A percentile compares a stretch with the other conserved stretches of the same genome.
Conservation (phyloP, 495 filamentous ascomycete genomes). For the Thermothielavioides terrestris region DNA sequence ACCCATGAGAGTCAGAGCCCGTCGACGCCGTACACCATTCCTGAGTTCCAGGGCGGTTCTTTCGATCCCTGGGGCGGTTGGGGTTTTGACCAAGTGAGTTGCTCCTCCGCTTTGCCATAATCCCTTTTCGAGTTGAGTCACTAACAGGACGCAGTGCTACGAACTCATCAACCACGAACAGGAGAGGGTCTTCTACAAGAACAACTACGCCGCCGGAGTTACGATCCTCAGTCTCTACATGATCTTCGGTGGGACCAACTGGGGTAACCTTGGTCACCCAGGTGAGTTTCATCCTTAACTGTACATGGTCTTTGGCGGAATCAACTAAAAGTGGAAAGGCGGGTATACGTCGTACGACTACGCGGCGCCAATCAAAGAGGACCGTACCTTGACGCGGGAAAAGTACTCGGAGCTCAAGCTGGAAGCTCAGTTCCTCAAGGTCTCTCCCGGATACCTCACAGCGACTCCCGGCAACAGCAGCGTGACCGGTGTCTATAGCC, state of each 20-base stretch:
- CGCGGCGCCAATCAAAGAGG: conserved; percentile 58
- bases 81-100: conserved; percentile 55
- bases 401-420: conserved; percentile 59
- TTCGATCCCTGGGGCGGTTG: conserved; percentile 57
- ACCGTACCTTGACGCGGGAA: conserved; percentile 51
- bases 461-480: too few species aligned
- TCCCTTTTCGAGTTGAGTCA: too few species aligned
- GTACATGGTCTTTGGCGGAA: too few species aligned
- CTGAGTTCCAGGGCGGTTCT: conserved; percentile 18
- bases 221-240: conserved; percentile 49
- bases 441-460: too few species aligned
- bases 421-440: conserved; percentile 41
- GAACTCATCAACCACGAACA: conserved; percentile 61
- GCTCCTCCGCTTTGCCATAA: too few species aligned
- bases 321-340: too few species aligned
- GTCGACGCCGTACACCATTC: conserved; percentile 2
- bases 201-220: conserved; percentile 54
- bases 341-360: conserved; percentile 74
- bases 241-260: conserved; percentile 70
- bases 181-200: conserved; percentile 74
- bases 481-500: conserved; percentile 26
- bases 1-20: too few species aligned
- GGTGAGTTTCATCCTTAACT: too few species aligned
- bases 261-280: conserved; percentile 73
- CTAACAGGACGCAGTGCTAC: conserved; percentile 54